phyloP scores from a whole-genome alignment of 2,329 filamentous ascomycete species.

The Cercospora beticola region DNA sequence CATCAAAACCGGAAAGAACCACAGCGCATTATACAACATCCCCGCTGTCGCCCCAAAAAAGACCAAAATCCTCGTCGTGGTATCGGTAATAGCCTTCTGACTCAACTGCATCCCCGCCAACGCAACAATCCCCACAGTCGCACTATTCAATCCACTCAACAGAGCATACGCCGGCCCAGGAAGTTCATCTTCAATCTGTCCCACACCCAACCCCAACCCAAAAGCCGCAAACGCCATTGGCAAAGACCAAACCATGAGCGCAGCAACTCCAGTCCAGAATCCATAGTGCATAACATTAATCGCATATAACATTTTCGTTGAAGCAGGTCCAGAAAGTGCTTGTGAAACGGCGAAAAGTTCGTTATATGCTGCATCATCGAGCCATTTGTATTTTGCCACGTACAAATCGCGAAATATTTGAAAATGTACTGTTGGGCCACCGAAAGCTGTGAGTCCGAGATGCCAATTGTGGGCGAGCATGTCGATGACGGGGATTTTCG shows the following conservation, averaged over 20 bases:
- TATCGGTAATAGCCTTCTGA: conserved; percentile 66
- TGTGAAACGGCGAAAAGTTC: conserved; percentile 71
- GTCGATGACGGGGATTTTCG: conserved; percentile 17
- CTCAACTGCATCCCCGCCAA: conserved; percentile 66
- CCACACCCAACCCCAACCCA: conserved; percentile 63
- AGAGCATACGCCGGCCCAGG: conserved; percentile 66
- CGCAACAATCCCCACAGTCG: conserved; percentile 70
- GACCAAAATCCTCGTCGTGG: conserved; percentile 61
- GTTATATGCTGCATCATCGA: conserved; percentile 70
- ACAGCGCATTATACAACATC: conserved; percentile 68
- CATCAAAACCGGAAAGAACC: conserved; percentile 72
- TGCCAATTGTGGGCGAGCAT: conserved; percentile 30
- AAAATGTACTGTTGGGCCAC: conserved; percentile 68
- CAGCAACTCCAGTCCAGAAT: conserved; percentile 56
- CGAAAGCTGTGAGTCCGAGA: conserved; percentile 30
- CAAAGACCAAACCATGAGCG: conserved; percentile 65
- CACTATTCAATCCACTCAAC: conserved; percentile 68
- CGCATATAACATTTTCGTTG: conserved; percentile 72
- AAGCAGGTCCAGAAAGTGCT: conserved; percentile 65
- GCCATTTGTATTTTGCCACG: conserved; percentile 61
- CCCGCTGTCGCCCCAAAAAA: conserved; percentile 64
- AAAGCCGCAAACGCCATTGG: conserved; percentile 72
- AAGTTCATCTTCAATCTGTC: conserved; percentile 58
- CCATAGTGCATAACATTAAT: conserved; percentile 65
- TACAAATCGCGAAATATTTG: conserved; percentile 65